Conservation (phyloP, 2,329 filamentous ascomycete genomes). For the Fusarium keratoplasticum region DNA sequence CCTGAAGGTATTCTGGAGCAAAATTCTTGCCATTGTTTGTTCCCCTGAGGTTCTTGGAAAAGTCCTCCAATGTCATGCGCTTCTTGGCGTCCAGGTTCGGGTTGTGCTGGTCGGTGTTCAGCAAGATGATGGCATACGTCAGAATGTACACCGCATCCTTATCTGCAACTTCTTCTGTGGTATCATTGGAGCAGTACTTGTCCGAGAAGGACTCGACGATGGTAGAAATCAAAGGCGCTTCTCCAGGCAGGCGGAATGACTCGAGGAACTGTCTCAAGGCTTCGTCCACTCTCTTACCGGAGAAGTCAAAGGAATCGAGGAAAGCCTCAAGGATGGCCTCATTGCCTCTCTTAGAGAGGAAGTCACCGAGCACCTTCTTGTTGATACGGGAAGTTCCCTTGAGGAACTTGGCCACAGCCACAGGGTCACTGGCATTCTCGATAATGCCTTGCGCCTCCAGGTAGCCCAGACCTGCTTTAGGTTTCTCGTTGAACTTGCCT, state of each 20-base stretch:
- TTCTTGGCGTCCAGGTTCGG: conserved; percentile 83
- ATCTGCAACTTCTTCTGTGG: conserved; percentile 81
- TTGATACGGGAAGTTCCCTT: conserved; percentile 89
- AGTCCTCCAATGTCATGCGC: conserved; percentile 87
- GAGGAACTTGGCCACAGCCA: conserved; percentile 86
- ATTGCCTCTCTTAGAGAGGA: conserved; percentile 89
- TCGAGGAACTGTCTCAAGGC: conserved; percentile 88
- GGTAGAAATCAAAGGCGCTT: conserved; percentile 91
- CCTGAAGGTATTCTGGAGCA: conserved; percentile 81
- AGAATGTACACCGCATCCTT: conserved; percentile 91
- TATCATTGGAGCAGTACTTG: conserved; percentile 79
- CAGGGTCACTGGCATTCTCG: conserved; percentile 76
- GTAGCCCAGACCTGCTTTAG: conserved; percentile 88
- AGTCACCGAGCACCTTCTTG: conserved; percentile 92
- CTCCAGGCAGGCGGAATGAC: conserved; percentile 92
- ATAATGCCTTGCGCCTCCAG: conserved; percentile 90
- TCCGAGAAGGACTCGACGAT: conserved; percentile 90
- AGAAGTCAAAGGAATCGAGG: conserved; percentile 88
- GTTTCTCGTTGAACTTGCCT: conserved; percentile 93
- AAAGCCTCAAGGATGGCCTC: conserved; percentile 88
- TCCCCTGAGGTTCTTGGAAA: conserved; percentile 88
- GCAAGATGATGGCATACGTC: conserved; percentile 95
- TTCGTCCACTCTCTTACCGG: conserved; percentile 88
- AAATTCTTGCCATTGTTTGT: conserved; percentile 91
- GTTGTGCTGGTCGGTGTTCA: conserved; percentile 98